phyloP scores from a whole-genome alignment of 768 basidiomycete species.

The Sistotremastrum niveocremeum region DNA sequence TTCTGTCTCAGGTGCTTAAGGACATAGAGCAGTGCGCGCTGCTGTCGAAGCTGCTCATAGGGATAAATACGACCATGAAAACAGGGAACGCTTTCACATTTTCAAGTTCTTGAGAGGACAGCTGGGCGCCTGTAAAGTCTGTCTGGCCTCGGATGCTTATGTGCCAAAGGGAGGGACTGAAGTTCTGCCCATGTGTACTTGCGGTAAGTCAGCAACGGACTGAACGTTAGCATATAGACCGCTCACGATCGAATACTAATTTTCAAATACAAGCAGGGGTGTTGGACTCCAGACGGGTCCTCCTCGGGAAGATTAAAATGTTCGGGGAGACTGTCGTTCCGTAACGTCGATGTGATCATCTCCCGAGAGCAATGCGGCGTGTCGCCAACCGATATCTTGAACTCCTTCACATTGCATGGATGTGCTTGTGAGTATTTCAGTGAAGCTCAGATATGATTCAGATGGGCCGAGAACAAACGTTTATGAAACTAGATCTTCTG shows the following conservation, averaged over 20 bases:
- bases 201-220: background rate
- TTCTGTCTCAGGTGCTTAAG: constrained; percentile 69
- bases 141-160: constrained; percentile 47
- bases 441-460: constrained; percentile 1
- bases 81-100: constrained; percentile 31
- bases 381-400: constrained; percentile 56
- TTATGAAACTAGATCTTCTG: constrained; percentile 17
- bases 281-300: constrained; percentile 41
- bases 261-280: constrained; percentile 60
- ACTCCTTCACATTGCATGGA: constrained; percentile 78
- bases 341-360: constrained; percentile 46
- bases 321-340: constrained; percentile 53
- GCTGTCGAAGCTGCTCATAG: constrained; percentile 46
- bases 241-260: constrained; percentile 63
- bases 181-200: constrained; percentile 60
- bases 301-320: constrained; percentile 44
- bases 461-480: constrained; percentile 12
- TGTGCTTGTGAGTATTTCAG: constrained; percentile 36
- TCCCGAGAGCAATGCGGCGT: constrained; percentile 55
- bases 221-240: background rate
- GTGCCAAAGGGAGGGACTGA: constrained; percentile 73
- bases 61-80: background rate
- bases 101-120: constrained; percentile 38
- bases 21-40: constrained; percentile 47
- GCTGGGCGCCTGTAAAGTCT: constrained; percentile 43